A percentile compares a stretch with the other conserved stretches of the same genome.
Evolutionary conservation across 2,329 filamentous ascomycete genomes (phyloP).

Genomic region (Ambrosiella beaveri): DNA sequence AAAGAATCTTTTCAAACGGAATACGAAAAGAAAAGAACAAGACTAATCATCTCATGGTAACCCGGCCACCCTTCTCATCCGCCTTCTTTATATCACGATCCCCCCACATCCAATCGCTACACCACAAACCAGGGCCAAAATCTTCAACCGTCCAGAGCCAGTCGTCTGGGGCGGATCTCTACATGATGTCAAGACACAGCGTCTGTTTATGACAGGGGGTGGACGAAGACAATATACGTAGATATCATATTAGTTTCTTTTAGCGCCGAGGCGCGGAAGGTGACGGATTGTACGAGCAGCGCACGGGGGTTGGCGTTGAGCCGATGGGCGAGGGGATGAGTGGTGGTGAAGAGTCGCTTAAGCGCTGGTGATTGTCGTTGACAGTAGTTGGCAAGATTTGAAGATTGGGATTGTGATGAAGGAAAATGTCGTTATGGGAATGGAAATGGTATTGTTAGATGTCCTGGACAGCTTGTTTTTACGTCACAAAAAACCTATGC

Average conservation of each 20-base stretch:
- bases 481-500: no score
- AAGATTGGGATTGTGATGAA: background rate
- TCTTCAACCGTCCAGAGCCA: background rate
- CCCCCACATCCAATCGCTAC: background rate
- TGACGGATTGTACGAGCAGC: background rate
- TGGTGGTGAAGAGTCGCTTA: background rate
- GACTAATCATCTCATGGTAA: background rate
- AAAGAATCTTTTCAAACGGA: background rate
- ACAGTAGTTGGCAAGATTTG: background rate
- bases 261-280: constrained; percentile 4
- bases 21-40: background rate
- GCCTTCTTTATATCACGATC: background rate
- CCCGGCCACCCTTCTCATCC: background rate
- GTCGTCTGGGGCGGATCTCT: background rate
- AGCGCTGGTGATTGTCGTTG: background rate
- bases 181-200: background rate
- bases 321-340: background rate
- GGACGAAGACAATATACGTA: no score
- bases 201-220: background rate
- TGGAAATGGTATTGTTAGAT: background rate
- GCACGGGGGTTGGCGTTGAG: background rate
- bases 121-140: background rate
- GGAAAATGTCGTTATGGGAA: background rate
- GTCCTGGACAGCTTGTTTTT: no score
- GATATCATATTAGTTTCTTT: background rate